Base-by-base conservation (phyloP, 2,329 filamentous ascomycete genomes). In the Cladorrhinum sp. region DNA sequence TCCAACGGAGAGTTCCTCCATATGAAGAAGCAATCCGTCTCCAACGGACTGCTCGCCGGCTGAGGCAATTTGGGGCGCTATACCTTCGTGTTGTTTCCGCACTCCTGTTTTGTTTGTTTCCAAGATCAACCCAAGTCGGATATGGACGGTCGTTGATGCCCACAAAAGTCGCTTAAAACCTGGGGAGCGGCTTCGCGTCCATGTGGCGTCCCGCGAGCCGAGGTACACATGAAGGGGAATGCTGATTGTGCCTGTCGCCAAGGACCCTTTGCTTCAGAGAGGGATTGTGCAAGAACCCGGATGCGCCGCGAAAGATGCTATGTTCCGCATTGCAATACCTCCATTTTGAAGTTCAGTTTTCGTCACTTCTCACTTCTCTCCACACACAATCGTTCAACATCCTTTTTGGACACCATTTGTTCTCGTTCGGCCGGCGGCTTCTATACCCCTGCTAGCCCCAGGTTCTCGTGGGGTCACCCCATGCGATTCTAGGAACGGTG, bases 361-460 rank as follows among this genome's bases (percentile, higher is more conserved):
- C 41, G 8, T 45, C 41, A 45, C 18, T 10, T 45, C 10, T 45
- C 41, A n/a, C n/a, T n/a, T 56, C 10, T 45, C 41, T 41, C 16
- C 36, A 41, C 41, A 45, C 41, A 22, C 41, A 18, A 7, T 22
- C 41, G 10, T 45, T 45, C 41, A 20, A 13, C 41, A 18, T 4
- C 41, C 41, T 27, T 32, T 38, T 45, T 16, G 45, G 48, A 27
- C 27, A 12, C 2, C 32, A 13, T 10, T 36, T 36, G 7, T 16
- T 9, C 12, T 36, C n/a, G 32, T 36, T 36, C 32, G 32, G 32
- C 32, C 32, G 32, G n/a, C 18, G 8, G 41, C 41, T 45, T 45
- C 29, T n/a, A 29, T 45, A 61, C 50, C 59, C 59, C 55, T 61
- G 59, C 50, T 48, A 54, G 25, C 38, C 13, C 18, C n/a, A 48